These are phyloP conservation scores for Lachancea kluyveri DNA, from an alignment of 805 yeast species.

Conservation along the genomic window DNA sequence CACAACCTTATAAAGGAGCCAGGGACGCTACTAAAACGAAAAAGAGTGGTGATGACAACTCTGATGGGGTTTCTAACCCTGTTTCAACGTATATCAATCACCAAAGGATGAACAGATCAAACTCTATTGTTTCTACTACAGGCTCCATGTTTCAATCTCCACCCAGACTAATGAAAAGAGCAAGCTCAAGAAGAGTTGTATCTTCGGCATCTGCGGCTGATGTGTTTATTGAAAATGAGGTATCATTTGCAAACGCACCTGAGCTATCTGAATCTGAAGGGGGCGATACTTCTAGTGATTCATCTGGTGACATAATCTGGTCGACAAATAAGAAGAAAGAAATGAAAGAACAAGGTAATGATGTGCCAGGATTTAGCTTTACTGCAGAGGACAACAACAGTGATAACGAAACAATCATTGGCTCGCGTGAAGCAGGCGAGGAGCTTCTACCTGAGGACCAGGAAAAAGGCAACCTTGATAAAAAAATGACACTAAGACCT, in stretches of 20 bases:
- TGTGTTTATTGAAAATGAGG: conserved; percentile 62
- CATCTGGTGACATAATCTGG: conserved; percentile 28
- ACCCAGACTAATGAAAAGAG: conserved; percentile 24
- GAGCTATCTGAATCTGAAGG: conserved; percentile 46
- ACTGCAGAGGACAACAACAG: background rate
- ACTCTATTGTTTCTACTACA: conserved; percentile 15
- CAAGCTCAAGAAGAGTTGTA: conserved; percentile 29
- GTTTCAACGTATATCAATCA: conserved; percentile 11
- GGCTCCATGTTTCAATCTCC: conserved; percentile 18
- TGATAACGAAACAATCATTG: conserved; percentile 1
- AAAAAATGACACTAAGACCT: conserved; percentile 76
- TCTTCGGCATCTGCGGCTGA: conserved; percentile 37
- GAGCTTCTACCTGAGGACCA: background rate
- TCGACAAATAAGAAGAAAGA: conserved; percentile 7
- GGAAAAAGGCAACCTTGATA: conserved; percentile 5
- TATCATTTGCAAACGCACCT: conserved; percentile 75
- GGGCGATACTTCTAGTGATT: conserved; percentile 30
- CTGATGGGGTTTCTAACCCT: conserved; percentile 6
- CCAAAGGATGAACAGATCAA: conserved; percentile 19
- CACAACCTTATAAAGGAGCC: conserved; percentile 37
- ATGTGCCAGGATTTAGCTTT: conserved; percentile 1
- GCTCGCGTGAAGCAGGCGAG: background rate
- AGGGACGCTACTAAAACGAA: conserved; percentile 9
- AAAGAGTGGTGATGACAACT: conserved; percentile 8
- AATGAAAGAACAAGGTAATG: background rate